Evolutionary conservation across 2,329 filamentous ascomycete species (phyloP).

Genomic region (Calonectria naviculata): DNA sequence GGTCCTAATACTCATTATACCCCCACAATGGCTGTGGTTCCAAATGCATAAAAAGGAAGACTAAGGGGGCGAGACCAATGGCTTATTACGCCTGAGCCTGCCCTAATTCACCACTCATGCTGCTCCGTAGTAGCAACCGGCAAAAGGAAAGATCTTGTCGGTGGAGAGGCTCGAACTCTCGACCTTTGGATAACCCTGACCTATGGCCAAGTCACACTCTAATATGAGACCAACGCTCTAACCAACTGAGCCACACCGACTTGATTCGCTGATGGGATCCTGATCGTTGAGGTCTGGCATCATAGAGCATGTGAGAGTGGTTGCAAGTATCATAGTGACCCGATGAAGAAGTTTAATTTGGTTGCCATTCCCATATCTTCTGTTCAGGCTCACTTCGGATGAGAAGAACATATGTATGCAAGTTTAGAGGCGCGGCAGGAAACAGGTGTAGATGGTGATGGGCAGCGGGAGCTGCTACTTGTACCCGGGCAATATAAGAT

Average conservation of each 20-base stretch:
- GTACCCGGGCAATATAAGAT: too few species aligned
- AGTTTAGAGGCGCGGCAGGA: too few species aligned
- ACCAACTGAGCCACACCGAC: conserved; percentile 22
- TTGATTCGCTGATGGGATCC: conserved; percentile 6
- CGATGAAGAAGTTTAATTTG: background rate
- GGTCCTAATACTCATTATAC: background rate
- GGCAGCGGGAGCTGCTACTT: too few species aligned
- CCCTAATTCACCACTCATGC: background rate
- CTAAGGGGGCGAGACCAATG: too few species aligned
- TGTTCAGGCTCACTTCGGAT: too few species aligned
- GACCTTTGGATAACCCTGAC: conserved; percentile 21
- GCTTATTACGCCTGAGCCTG: background rate
- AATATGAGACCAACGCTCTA: conserved; percentile 21
- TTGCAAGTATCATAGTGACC: too few species aligned
- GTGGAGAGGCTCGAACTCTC: conserved; percentile 22
- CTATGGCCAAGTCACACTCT: conserved; percentile 11
- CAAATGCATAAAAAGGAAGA: background rate
- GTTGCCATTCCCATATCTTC: background rate
- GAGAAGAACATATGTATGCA: too few species aligned
- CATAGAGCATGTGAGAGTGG: background rate
- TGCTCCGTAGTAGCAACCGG: background rate
- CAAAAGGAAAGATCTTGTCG: background rate
- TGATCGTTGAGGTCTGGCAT: background rate
- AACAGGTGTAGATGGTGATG: too few species aligned
- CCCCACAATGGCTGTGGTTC: background rate